Base-by-base conservation (phyloP, 129 eudicot genomes). In the Ambrosia artemisiifolia region DNA sequence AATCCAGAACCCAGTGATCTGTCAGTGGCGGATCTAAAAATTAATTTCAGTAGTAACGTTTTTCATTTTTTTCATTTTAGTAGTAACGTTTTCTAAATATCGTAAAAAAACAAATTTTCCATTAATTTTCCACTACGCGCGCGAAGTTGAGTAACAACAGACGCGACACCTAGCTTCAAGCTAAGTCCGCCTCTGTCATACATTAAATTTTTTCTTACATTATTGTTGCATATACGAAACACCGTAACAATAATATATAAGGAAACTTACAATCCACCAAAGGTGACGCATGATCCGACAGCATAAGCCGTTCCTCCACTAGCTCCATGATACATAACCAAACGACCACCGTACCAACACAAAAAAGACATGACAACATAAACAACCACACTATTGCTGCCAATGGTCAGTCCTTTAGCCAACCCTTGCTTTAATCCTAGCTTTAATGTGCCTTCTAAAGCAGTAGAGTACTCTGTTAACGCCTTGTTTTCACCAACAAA, bases 1-100 rank as follows among this genome's bases (percentile, higher is more conserved):
- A 91, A 75, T 57, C 80, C 79, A 17, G 90, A 79, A 49, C 97
- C 97, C 34, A 91, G 53, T 46, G 97, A 59, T 70, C 97, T 91
- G 87, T 71, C 7, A 64, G n/a, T n/a, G n/a, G n/a, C n/a, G n/a
- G n/a, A n/a, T n/a, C n/a, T n/a, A n/a, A n/a, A n/a, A n/a, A n/a
- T n/a, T n/a, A n/a, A n/a, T n/a, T n/a, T n/a, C n/a, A n/a, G n/a
- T n/a, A n/a, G n/a, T n/a, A n/a, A n/a, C n/a, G n/a, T n/a, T n/a
- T n/a, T n/a, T n/a, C n/a, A n/a, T n/a, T n/a, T n/a, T n/a, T n/a
- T n/a, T n/a, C n/a, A n/a, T n/a, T n/a, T n/a, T n/a, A n/a, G n/a
- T n/a, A n/a, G n/a, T n/a, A n/a, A n/a, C n/a, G n/a, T n/a, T n/a
- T n/a, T n/a, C n/a, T n/a, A n/a, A n/a, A n/a, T n/a, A n/a, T n/a